Percentiles rank a stretch among this genome's conserved stretches.
phyloP scores from a whole-genome alignment of 306 rosid genomes.

The Prunus dulcis region DNA sequence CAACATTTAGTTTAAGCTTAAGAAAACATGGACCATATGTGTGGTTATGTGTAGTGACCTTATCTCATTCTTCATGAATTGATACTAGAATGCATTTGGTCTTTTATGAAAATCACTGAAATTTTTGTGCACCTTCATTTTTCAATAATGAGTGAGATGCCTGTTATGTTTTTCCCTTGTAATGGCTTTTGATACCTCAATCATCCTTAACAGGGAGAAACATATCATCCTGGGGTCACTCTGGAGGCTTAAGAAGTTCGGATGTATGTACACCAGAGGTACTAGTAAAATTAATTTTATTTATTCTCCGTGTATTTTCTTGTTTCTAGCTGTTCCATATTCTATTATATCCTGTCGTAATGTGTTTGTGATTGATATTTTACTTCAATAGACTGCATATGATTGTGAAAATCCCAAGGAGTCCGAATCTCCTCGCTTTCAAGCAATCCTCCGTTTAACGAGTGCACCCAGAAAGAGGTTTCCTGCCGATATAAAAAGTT shows the following conservation, averaged over 20 bases:
- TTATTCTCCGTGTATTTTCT: constrained; percentile 12
- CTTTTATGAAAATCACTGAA: background rate
- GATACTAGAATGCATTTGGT: background rate
- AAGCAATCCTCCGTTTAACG: constrained; percentile 90
- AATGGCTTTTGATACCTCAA: constrained; percentile 18
- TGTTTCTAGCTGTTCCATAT: background rate
- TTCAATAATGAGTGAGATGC: constrained; percentile 13
- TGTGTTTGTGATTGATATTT: constrained; percentile 25
- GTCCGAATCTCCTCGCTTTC: constrained; percentile 99
- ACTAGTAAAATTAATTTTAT: constrained; percentile 10
- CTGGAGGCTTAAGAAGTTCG: constrained; percentile 62
- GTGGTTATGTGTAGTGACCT: background rate
- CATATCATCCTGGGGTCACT: constrained; percentile 48
- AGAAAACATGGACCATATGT: background rate
- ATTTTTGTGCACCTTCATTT: background rate
- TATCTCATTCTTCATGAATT: background rate
- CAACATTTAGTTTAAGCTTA: background rate
- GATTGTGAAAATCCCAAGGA: constrained; percentile 98
- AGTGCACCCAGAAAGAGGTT: constrained; percentile 93
- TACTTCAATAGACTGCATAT: constrained; percentile 56
- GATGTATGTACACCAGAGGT: constrained; percentile 96
- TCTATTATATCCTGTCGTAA: constrained; percentile 12
- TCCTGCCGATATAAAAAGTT: constrained; percentile 89
- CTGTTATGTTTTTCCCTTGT: constrained; percentile 10
- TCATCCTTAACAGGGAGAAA: constrained; percentile 52